Evolutionary conservation across 305 asterid species (phyloP).

Genomic region (Lippia alba): DNA sequence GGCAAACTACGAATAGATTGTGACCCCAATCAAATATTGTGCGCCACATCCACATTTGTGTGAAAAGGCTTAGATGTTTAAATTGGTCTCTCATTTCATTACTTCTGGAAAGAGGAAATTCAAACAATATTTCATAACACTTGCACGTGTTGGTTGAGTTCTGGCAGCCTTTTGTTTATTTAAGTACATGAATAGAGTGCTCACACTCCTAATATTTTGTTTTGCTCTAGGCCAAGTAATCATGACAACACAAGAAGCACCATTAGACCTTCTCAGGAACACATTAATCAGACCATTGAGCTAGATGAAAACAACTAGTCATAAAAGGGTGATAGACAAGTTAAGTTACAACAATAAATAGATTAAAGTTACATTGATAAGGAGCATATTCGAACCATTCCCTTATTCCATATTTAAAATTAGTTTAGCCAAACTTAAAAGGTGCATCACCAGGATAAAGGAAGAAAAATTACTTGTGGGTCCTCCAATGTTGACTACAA

Average conservation of each 20-base stretch:
- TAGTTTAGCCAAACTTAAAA: conserved; percentile 20
- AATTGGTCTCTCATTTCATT: neutral
- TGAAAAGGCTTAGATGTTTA: conserved; percentile 2
- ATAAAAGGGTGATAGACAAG: conserved; percentile 7
- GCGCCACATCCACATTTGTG: neutral
- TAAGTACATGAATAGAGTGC: conserved; percentile 8
- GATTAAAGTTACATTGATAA: neutral
- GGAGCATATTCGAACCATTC: conserved; percentile 12
- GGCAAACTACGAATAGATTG: neutral
- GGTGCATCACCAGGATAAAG: conserved; percentile 29
- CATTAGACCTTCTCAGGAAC: conserved; percentile 1
- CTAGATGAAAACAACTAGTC: neutral
- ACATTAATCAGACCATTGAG: conserved; percentile 3
- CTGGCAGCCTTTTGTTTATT: neutral
- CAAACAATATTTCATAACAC: neutral
- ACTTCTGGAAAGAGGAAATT: conserved; percentile 6
- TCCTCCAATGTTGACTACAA: conserved; percentile 95
- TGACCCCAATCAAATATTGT: conserved; percentile 11
- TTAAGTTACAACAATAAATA: neutral
- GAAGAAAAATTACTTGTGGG: conserved; percentile 76
- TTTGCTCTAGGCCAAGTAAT: conserved; percentile 10
- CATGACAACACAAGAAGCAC: conserved; percentile 7
- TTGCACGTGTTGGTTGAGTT: neutral
- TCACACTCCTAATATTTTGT: conserved; percentile 12
- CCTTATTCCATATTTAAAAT: neutral